Evolutionary conservation across 2,329 filamentous ascomycete genomes (phyloP), one percentile per base, ranked within the genome.

Genomic region (Apiospora malaysiana): DNA sequence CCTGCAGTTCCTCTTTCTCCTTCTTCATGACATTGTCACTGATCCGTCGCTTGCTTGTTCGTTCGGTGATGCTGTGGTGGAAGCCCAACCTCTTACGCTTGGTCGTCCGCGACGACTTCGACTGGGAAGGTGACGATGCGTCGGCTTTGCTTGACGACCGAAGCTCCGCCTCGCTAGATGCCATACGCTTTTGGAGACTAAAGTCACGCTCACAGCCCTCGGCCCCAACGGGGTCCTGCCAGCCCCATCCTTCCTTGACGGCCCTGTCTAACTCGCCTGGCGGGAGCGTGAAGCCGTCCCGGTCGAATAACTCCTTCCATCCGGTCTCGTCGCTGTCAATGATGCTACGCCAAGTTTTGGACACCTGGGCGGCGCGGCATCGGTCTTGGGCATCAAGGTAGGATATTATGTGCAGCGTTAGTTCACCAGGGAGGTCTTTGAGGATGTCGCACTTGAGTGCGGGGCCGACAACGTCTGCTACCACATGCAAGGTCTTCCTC

Each of bases 361-460:
- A 98, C 5, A 98, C 96, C 77, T 96, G 95, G 1, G 96, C 93
- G 14, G 95, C 94, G 73, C 91, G 92, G 80, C 95, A 98, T 77
- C 98, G 90, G 76, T 95, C 96, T 76, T 90, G 90, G 70, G 93
- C 88, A 78, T 97, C 93, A 23, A 99, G 89, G 78, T 95, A 97
- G 40, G 93, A 92, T 16, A 98, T 88, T 68, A 98, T 91, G 76
- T 97, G 93, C 25, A 97, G 89, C 70, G 93, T 93, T 25, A 99
- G 87, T 80, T 99, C 96, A 0, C 93, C 85, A 1, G 96, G 96
- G 1, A 99, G 86, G 71, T 94, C 89, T 73, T 90, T 89, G 68
- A 99, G 84, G 73, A 98, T 98, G 79, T 99, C 96, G 78, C 94
- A 97, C 81, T 97, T 98, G 70, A 99, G 83, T 0, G 95, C 94